Evolutionary conservation across 2,329 filamentous ascomycete species (phyloP).

Genomic region (Dactylellina cionopaga): DNA sequence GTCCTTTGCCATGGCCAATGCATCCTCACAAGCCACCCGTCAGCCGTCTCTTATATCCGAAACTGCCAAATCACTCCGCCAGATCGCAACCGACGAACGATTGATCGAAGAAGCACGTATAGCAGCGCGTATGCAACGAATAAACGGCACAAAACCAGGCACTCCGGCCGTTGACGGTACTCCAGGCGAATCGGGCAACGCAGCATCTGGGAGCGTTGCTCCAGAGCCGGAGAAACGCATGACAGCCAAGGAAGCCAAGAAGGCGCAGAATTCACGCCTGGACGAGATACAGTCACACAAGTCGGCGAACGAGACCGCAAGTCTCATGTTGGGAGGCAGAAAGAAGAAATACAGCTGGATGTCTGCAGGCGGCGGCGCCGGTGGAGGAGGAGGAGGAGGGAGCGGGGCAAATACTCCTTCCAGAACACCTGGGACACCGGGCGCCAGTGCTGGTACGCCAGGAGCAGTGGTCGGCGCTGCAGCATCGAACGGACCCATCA

Average conservation of each 20-base stretch:
- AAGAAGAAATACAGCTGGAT: constrained; percentile 58
- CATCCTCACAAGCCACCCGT: constrained; percentile 19
- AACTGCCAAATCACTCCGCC: constrained; percentile 32
- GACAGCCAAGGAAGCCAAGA: constrained; percentile 56
- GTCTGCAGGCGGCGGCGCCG: constrained; percentile 49
- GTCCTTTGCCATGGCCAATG: constrained; percentile 41
- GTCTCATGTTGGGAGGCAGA: constrained; percentile 57
- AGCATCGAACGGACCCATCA: constrained; percentile 48
- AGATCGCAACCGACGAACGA: constrained; percentile 36
- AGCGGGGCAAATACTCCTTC: constrained; percentile 47
- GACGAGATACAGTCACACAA: constrained; percentile 56
- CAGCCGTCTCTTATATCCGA: constrained; percentile 28
- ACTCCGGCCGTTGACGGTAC: constrained; percentile 32
- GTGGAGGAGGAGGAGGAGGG: constrained; percentile 50
- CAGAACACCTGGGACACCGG: constrained; percentile 21
- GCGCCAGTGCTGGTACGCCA: constrained; percentile 19
- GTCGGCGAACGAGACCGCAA: constrained; percentile 56
- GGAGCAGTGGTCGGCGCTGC: constrained; percentile 13
- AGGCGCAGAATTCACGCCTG: constrained; percentile 55
- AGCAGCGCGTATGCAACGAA: constrained; percentile 20
- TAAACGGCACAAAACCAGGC: constrained; percentile 40
- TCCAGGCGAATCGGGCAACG: constrained; percentile 15
- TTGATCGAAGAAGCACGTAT: constrained; percentile 47
- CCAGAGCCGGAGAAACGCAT: constrained; percentile 53
- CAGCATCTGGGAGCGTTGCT: constrained; percentile 29